Evolutionary conservation across 176 grass and related monocot genomes (phyloP).

Genomic region (Carex pumila): DNA sequence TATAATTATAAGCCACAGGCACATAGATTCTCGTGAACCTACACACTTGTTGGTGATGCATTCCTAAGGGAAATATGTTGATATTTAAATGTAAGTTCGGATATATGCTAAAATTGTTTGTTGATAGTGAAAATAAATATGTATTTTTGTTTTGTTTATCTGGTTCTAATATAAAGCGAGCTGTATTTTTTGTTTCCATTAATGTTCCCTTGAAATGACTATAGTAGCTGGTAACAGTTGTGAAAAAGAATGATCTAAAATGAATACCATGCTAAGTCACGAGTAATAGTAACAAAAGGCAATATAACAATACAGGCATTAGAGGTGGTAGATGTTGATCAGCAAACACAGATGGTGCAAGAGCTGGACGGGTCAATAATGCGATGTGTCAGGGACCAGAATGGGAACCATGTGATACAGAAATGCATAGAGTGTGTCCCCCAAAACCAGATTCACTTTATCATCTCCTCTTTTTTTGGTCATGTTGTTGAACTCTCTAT

Average conservation of each 20-base stretch:
- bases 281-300: not conserved
- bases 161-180: not conserved
- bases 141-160: not conserved
- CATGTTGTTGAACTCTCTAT: slow-evolving; percentile 81
- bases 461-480: slow-evolving; percentile 74
- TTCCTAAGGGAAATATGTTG: not conserved
- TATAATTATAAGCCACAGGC: not conserved
- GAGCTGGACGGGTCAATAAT: slow-evolving; percentile 84
- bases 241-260: not conserved
- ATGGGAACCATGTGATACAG: slow-evolving; percentile 96
- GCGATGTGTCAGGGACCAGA: slow-evolving; percentile 93
- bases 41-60: not conserved
- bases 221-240: not conserved
- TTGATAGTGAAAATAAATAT: not conserved
- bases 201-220: not conserved
- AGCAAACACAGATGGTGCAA: slow-evolving; percentile 77
- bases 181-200: not conserved
- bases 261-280: not conserved
- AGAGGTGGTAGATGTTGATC: slow-evolving; percentile 79
- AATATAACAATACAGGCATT: slow-evolving; percentile 60
- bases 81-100: not conserved
- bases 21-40: not conserved
- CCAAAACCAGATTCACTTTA: slow-evolving; percentile 67
- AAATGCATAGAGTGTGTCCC: slow-evolving; percentile 97
- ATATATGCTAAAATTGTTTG: not conserved